Conservation (phyloP, 2,329 filamentous ascomycete species). For the Aspergillus proliferans region DNA sequence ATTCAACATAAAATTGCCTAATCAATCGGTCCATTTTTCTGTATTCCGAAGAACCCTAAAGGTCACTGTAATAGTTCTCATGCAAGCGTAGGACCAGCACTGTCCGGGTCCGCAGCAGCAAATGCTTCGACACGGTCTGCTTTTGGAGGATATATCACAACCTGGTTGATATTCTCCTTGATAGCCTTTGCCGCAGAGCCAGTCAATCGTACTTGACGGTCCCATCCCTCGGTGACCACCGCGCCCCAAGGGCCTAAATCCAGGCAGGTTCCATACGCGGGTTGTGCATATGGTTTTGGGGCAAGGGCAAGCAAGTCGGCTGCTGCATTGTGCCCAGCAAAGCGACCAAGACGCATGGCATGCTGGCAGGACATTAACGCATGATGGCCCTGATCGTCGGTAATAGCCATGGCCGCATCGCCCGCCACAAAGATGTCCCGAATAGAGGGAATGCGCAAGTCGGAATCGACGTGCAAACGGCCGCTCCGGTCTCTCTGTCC, state of each 20-base stretch:
- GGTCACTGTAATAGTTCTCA: neutral
- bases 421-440: constrained; percentile 28
- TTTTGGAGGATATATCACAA: constrained; percentile 30
- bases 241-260: constrained; percentile 30
- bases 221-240: constrained; percentile 24
- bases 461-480: neutral
- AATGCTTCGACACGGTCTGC: constrained; percentile 16
- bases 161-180: constrained; percentile 30
- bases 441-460: neutral
- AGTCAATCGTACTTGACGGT: constrained; percentile 19
- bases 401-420: constrained; percentile 23
- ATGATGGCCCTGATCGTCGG: constrained; percentile 19
- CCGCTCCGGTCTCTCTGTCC: constrained; percentile 1
- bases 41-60: too few relatives aligned
- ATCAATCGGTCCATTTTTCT: too few relatives aligned
- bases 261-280: constrained; percentile 27
- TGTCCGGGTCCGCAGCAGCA: constrained; percentile 16
- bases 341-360: constrained; percentile 29
- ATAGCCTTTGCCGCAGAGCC: constrained; percentile 27
- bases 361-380: constrained; percentile 39
- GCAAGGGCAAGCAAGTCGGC: constrained; percentile 26
- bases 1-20: too few relatives aligned
- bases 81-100: neutral
- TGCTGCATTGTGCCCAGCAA: constrained; percentile 30
- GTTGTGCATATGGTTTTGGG: constrained; percentile 23